Percentiles rank a stretch among this genome's conserved stretches.
These are phyloP conservation scores for Sporothrix humicola DNA, from an alignment of 2,329 filamentous ascomycete species.

Conservation along the genomic window DNA sequence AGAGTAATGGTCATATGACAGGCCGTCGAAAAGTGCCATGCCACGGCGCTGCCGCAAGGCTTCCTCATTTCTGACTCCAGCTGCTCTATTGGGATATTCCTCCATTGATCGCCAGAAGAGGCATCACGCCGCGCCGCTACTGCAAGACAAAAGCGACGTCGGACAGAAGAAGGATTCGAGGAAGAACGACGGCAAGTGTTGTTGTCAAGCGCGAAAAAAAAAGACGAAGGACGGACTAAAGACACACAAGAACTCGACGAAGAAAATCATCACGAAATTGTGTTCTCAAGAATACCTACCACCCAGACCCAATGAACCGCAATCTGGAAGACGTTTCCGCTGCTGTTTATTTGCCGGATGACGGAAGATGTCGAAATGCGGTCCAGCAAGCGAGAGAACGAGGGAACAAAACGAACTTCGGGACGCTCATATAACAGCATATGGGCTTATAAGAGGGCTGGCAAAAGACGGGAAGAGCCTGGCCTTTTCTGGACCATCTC, in stretches of 20 bases:
- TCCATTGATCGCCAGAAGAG: constrained; percentile 24
- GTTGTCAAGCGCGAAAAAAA: neutral
- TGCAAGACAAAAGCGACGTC: neutral
- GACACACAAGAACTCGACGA: neutral
- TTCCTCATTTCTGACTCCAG: neutral
- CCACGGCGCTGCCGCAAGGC: neutral
- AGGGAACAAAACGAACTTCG: neutral
- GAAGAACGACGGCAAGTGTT: neutral
- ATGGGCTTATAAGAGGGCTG: constrained; percentile 2
- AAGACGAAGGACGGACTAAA: neutral
- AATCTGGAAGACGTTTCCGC: constrained; percentile 29
- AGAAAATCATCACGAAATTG: neutral
- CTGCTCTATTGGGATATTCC: constrained; percentile 5
- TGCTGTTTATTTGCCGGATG: constrained; percentile 28
- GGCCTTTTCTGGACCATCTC: neutral
- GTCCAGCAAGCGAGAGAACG: neutral
- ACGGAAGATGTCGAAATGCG: constrained; percentile 24
- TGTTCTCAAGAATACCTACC: neutral
- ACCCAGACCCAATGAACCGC: neutral
- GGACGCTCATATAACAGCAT: constrained; percentile 18
- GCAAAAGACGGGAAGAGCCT: constrained; percentile 23
- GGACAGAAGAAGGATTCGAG: neutral
- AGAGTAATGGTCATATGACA: neutral
- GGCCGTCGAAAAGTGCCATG: neutral
- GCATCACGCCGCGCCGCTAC: constrained; percentile 23